phyloP scores from a whole-genome alignment of 2,329 filamentous ascomycete species.

The Penicillium sp. region DNA sequence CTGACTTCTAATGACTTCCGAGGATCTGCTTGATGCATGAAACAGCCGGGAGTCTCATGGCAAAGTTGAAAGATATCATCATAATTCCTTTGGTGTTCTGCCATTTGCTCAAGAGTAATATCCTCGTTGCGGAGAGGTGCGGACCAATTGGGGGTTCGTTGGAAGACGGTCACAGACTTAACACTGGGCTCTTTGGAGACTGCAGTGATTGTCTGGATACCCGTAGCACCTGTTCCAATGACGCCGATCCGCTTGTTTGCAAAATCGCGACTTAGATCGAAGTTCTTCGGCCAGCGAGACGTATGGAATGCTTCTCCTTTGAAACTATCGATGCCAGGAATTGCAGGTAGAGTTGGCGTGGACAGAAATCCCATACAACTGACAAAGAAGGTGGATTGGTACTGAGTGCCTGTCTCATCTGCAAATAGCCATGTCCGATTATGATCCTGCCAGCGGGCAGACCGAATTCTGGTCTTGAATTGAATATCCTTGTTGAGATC shows the following conservation, averaged over 20 bases:
- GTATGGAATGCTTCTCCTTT: slow-evolving; percentile 43
- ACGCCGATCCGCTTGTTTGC: slow-evolving; percentile 15
- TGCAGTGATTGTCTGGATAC: slow-evolving; percentile 18
- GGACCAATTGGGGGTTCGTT: slow-evolving; percentile 21
- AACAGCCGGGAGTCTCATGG: slow-evolving; percentile 14
- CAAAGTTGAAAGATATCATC: slow-evolving; percentile 15
- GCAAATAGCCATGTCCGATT: slow-evolving; percentile 31
- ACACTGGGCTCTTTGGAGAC: slow-evolving; percentile 15
- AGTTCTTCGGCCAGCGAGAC: slow-evolving; percentile 40
- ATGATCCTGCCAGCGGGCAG: slow-evolving; percentile 35
- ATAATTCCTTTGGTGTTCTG: slow-evolving; percentile 14
- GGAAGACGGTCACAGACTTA: slow-evolving; percentile 15
- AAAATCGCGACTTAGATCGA: slow-evolving; percentile 24
- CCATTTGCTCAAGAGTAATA: slow-evolving; percentile 16
- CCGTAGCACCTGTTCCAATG: slow-evolving; percentile 18
- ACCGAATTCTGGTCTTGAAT: slow-evolving; percentile 41
- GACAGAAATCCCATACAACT: slow-evolving; percentile 41
- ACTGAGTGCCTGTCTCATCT: slow-evolving; percentile 22
- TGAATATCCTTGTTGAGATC: slow-evolving; percentile 39
- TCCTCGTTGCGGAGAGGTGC: slow-evolving; percentile 17
- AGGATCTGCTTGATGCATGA: slow-evolving; percentile 19
- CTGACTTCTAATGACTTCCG: slow-evolving; percentile 17
- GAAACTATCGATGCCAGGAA: slow-evolving; percentile 39
- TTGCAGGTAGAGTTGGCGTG: slow-evolving; percentile 40
- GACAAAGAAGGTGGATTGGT: slow-evolving; percentile 35